phyloP scores from a whole-genome alignment of 2,329 filamentous ascomycete genomes.

The Colletotrichum lindemuthianum region DNA sequence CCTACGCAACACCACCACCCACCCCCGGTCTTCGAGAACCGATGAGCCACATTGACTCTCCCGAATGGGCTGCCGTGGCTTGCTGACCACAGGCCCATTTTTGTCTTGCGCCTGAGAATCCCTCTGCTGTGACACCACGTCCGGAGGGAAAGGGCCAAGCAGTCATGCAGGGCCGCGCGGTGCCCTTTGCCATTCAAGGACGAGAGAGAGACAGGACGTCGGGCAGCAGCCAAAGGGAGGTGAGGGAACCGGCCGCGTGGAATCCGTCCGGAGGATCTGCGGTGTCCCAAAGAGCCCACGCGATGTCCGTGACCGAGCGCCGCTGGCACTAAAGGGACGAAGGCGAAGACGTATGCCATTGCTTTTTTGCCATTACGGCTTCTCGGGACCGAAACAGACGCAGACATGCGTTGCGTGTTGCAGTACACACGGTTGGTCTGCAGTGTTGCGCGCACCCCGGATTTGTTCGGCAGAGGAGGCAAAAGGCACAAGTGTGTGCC shows the following conservation, averaged over 20 bases:
- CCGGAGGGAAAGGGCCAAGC: conserved; percentile 6
- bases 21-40: conserved; percentile 13
- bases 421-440: too few relatives aligned
- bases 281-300: conserved; percentile 22
- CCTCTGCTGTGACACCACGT: conserved; percentile 12
- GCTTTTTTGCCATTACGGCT: conserved; percentile 23
- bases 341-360: conserved; percentile 22
- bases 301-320: conserved; percentile 21
- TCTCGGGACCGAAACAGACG: conserved; percentile 30
- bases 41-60: conserved; percentile 14
- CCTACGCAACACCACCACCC: conserved; percentile 5
- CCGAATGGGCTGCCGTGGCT: conserved; percentile 17
- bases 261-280: conserved; percentile 20
- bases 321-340: conserved; percentile 1
- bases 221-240: neutral
- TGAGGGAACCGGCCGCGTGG: conserved; percentile 16
- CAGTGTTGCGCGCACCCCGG: too few relatives aligned
- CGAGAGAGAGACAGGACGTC: neutral
- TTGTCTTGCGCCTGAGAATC: neutral
- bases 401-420: neutral
- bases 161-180: conserved; percentile 28
- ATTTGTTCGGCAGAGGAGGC: neutral
- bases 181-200: conserved; percentile 3
- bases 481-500: conserved; percentile 1
- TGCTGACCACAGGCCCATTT: conserved; percentile 8